phyloP scores from a whole-genome alignment of 2,329 filamentous ascomycete species.

The Tolypocladium tundrense region DNA sequence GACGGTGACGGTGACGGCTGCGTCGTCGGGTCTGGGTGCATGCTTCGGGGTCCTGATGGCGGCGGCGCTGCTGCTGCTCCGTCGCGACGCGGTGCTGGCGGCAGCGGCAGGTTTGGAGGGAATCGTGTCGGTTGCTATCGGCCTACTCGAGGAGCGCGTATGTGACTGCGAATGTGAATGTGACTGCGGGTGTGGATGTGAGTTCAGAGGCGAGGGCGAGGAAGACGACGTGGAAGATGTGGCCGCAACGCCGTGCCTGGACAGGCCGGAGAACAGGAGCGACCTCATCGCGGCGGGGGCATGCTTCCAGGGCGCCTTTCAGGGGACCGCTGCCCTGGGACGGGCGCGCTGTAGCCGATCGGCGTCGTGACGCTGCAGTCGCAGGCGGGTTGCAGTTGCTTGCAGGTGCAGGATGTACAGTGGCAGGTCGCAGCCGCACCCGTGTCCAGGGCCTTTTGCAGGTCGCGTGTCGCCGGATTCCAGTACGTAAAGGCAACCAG shows the following conservation, averaged over 20 bases:
- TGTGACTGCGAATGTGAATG: background rate
- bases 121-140: background rate
- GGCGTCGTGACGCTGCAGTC: background rate
- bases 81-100: background rate
- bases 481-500: constrained; percentile 1
- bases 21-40: constrained; percentile 1
- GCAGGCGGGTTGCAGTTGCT: background rate
- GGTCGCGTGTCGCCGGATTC: constrained; percentile 1
- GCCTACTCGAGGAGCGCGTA: background rate
- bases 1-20: background rate
- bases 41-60: background rate
- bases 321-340: constrained; percentile 3
- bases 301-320: background rate
- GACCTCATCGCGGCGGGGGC: constrained; percentile 5
- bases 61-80: background rate
- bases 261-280: constrained; percentile 4
- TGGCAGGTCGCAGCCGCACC: background rate
- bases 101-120: background rate
- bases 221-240: background rate
- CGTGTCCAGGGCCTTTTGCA: background rate
- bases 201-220: background rate
- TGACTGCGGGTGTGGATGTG: background rate
- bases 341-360: background rate
- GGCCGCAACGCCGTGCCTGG: constrained; percentile 1
- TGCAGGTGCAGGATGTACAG: background rate